Conservation (phyloP, 2,329 filamentous ascomycete species). For the Botrytis tulipae region DNA sequence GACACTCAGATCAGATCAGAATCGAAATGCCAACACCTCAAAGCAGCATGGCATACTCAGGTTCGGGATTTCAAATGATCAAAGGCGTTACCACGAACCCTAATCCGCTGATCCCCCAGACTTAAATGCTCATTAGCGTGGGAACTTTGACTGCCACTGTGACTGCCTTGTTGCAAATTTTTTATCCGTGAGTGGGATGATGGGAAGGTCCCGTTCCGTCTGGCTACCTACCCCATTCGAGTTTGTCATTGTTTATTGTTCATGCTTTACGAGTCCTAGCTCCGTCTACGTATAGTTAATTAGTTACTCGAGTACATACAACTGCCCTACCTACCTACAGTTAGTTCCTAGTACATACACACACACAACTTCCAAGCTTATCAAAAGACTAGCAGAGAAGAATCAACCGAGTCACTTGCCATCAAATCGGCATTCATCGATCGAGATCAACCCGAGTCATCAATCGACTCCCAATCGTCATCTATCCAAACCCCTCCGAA, state of each 20-base stretch:
- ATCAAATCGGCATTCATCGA: background rate
- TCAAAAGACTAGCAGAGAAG: background rate
- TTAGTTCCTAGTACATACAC: background rate
- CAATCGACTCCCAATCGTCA: background rate
- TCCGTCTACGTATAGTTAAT: background rate
- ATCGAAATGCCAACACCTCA: background rate
- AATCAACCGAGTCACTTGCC: background rate
- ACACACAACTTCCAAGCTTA: background rate
- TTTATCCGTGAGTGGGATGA: background rate
- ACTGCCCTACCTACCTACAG: background rate
- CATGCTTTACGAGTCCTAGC: background rate
- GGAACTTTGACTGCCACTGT: background rate
- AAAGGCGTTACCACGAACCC: background rate
- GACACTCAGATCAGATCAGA: background rate
- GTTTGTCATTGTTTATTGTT: background rate
- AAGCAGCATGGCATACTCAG: background rate
- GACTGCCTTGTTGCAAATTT: background rate
- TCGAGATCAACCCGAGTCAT: background rate
- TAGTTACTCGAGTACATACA: background rate
- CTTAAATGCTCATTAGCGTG: background rate
- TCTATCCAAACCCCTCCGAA: background rate
- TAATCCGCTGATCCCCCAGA: conserved; percentile 3
- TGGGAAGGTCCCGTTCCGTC: background rate
- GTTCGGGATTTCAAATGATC: background rate
- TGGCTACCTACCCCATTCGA: background rate